Evolutionary conservation across 2,329 filamentous ascomycete species (phyloP).

Genomic region (Stachybotrys chartarum): DNA sequence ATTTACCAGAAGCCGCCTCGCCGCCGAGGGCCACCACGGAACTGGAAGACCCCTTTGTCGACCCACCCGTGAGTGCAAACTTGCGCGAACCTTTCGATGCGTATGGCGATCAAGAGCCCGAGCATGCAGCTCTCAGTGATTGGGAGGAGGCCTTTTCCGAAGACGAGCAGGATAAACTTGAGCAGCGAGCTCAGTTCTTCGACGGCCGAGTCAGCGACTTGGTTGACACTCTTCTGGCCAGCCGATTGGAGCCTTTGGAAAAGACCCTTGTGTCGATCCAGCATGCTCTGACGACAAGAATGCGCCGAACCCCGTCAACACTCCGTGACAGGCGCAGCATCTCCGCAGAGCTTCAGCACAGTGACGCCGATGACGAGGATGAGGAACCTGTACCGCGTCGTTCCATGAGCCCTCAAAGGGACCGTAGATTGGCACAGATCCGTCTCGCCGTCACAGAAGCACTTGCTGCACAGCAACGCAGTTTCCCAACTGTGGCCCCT

Average conservation of each 20-base stretch:
- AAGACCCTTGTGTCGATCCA: slow-evolving; percentile 72
- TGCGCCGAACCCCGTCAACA: slow-evolving; percentile 46
- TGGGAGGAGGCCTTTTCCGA: slow-evolving; percentile 86
- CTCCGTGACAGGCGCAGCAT: slow-evolving; percentile 56
- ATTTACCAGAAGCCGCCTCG: slow-evolving; percentile 38
- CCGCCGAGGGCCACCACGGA: slow-evolving; percentile 43
- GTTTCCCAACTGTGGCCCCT: slow-evolving; percentile 18
- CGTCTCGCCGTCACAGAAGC: slow-evolving; percentile 67
- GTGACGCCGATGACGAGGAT: slow-evolving; percentile 92
- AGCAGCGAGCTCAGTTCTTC: slow-evolving; percentile 78
- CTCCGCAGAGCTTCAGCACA: slow-evolving; percentile 66
- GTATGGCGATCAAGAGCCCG: slow-evolving; percentile 39
- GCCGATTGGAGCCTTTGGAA: slow-evolving; percentile 74
- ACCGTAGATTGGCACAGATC: slow-evolving; percentile 78
- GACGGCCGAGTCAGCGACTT: slow-evolving; percentile 84
- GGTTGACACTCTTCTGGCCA: slow-evolving; percentile 69
- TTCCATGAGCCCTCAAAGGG: slow-evolving; percentile 69
- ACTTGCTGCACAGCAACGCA: slow-evolving; percentile 49
- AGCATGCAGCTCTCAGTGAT: slow-evolving; percentile 65
- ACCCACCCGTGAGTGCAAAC: slow-evolving; percentile 38
- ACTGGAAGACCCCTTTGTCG: slow-evolving; percentile 57
- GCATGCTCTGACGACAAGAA: slow-evolving; percentile 53
- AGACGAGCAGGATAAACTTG: slow-evolving; percentile 75
- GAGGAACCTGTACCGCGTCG: slow-evolving; percentile 61
- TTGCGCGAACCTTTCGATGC: slow-evolving; percentile 42